Evolutionary conservation across 805 yeast species (phyloP).

Genomic region (Hanseniaspora meyeri): DNA sequence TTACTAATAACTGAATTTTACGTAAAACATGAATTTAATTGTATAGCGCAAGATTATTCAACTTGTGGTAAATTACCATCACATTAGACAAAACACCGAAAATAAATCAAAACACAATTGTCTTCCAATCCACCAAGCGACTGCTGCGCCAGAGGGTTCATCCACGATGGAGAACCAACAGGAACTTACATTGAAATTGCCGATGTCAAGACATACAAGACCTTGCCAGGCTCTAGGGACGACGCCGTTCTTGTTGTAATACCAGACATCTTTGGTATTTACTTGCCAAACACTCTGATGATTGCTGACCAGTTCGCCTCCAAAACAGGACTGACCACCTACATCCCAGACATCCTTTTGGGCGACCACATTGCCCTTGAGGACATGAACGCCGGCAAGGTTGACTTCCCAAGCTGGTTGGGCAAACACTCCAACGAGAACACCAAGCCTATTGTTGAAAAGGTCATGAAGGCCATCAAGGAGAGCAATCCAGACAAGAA

Average conservation of each 20-base stretch:
- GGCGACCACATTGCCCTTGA: slow-evolving; percentile 32
- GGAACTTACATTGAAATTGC: slow-evolving; percentile 34
- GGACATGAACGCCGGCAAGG: slow-evolving; percentile 18
- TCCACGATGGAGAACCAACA: slow-evolving; percentile 40
- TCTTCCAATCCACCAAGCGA: slow-evolving; percentile 43
- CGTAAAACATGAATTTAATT: too few species aligned
- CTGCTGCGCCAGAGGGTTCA: slow-evolving; percentile 34
- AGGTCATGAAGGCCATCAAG: slow-evolving; percentile 36
- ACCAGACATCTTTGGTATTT: slow-evolving; percentile 60
- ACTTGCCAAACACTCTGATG: slow-evolving; percentile 44
- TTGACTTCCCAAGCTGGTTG: slow-evolving; percentile 37
- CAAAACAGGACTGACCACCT: slow-evolving; percentile 46
- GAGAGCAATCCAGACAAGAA: slow-evolving; percentile 35
- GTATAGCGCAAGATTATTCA: too few species aligned
- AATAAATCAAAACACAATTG: slow-evolving; percentile 20
- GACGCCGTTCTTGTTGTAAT: slow-evolving; percentile 47
- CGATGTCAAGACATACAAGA: slow-evolving; percentile 36
- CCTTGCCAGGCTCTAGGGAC: slow-evolving; percentile 15
- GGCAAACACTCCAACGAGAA: slow-evolving; percentile 38
- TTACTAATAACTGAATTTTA: too few species aligned
- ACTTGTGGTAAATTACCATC: too few species aligned
- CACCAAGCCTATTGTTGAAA: slow-evolving; percentile 38
- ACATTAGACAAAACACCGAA: too few species aligned
- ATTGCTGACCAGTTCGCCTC: slow-evolving; percentile 54
- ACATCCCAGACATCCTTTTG: slow-evolving; percentile 63